Percentiles rank a stretch among this genome's conserved stretches.
Evolutionary conservation across 2,329 filamentous ascomycete genomes (phyloP).

Genomic region (Exophiala calicioides): DNA sequence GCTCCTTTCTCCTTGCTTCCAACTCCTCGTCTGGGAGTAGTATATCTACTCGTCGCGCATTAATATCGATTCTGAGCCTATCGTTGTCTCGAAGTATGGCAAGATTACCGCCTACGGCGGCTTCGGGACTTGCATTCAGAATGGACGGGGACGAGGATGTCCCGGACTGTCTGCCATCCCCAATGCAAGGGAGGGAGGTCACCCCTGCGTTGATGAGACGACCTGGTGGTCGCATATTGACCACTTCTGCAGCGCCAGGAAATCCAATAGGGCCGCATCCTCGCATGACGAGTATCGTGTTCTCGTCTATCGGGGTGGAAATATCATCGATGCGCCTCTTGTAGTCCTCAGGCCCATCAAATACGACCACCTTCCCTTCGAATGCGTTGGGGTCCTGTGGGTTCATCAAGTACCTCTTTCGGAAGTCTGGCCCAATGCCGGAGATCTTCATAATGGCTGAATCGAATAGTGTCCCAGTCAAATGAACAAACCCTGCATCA

Average conservation of each 20-base stretch:
- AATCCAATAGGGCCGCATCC: constrained; percentile 53
- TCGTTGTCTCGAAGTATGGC: constrained; percentile 55
- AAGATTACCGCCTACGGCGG: constrained; percentile 56
- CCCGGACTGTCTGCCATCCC: constrained; percentile 58
- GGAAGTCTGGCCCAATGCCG: constrained; percentile 51
- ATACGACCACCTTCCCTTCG: constrained; percentile 50
- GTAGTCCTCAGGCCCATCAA: constrained; percentile 55
- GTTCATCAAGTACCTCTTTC: constrained; percentile 47
- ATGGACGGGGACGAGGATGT: constrained; percentile 59
- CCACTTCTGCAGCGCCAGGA: constrained; percentile 54
- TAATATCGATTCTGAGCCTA: constrained; percentile 52
- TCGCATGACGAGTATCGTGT: constrained; percentile 52
- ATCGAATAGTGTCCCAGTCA: constrained; percentile 52
- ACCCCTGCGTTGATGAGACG: constrained; percentile 50
- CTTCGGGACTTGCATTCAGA: constrained; percentile 58
- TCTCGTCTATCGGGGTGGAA: constrained; percentile 41
- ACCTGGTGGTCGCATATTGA: constrained; percentile 54
- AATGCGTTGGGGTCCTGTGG: constrained; percentile 52
- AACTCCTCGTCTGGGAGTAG: constrained; percentile 48
- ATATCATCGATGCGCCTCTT: constrained; percentile 46
- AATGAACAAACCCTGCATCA: constrained; percentile 55
- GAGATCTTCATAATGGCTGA: constrained; percentile 58
- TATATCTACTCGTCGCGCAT: constrained; percentile 52
- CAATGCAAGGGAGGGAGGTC: constrained; percentile 52
- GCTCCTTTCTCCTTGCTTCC: constrained; percentile 39